phyloP scores from a whole-genome alignment of 257 asterid genomes.

The Linaria vulgaris region DNA sequence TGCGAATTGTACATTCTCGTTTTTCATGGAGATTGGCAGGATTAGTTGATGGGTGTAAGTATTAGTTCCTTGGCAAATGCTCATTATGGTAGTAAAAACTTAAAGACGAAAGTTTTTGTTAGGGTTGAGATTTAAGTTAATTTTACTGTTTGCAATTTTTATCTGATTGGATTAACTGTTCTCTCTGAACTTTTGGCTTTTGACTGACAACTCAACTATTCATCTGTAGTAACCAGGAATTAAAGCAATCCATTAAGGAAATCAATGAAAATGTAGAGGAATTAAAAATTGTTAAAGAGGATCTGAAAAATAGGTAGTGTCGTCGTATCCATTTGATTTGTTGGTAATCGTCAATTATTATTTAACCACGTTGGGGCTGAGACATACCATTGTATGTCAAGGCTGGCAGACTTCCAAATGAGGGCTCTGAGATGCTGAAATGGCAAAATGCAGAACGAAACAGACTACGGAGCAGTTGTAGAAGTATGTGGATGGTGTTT shows the following conservation, averaged over 20 bases:
- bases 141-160: background rate
- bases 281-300: slow-evolving; percentile 72
- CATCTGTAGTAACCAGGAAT: slow-evolving; percentile 65
- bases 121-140: background rate
- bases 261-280: slow-evolving; percentile 77
- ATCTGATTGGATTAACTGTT: background rate
- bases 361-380: slow-evolving; percentile 64
- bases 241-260: slow-evolving; percentile 68
- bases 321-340: slow-evolving; percentile 25
- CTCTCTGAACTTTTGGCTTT: background rate
- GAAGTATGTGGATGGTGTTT: slow-evolving; percentile 89
- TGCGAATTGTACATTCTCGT: background rate
- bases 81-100: background rate
- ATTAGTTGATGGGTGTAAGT: background rate
- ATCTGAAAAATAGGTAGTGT: slow-evolving; percentile 70
- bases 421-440: slow-evolving; percentile 93
- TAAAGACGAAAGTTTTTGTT: background rate
- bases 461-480: slow-evolving; percentile 91
- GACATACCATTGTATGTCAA: slow-evolving; percentile 99
- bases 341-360: background rate
- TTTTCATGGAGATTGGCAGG: background rate
- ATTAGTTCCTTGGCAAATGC: background rate
- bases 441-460: slow-evolving; percentile 99
- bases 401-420: slow-evolving; percentile 88
- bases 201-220: background rate